Percentiles rank a stretch among this genome's conserved stretches.
phyloP scores from a whole-genome alignment of 2,329 filamentous ascomycete species.

The Ophiostoma montium region DNA sequence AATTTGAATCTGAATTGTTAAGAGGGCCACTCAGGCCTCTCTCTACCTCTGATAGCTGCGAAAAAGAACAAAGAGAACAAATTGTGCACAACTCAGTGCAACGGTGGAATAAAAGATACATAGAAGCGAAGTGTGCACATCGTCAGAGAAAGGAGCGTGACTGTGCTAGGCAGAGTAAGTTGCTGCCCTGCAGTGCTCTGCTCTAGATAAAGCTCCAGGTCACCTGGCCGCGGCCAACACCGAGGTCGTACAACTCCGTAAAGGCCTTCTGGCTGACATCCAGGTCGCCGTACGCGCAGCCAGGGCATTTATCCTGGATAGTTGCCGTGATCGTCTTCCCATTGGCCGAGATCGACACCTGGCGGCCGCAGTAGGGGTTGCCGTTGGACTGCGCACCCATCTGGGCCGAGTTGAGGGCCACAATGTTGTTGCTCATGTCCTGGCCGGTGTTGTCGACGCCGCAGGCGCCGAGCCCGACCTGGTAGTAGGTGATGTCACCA shows the following conservation, averaged over 20 bases:
- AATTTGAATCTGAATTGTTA: no score
- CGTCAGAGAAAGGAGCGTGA: no score
- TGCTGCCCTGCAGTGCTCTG: no score
- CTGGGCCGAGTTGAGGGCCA: constrained; percentile 51
- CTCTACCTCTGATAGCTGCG: no score
- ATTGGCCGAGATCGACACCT: constrained; percentile 45
- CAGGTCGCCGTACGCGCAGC: constrained; percentile 42
- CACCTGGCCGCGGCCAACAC: constrained; percentile 20
- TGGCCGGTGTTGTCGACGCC: constrained; percentile 45
- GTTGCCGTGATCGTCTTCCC: constrained; percentile 40
- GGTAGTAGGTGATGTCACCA: constrained; percentile 65
- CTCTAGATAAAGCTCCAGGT: constrained; percentile 21
- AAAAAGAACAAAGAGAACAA: no score
- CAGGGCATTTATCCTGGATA: constrained; percentile 64
- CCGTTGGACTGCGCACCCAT: constrained; percentile 52
- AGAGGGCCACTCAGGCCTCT: no score
- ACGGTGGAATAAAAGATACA: no score
- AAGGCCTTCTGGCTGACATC: constrained; percentile 34
- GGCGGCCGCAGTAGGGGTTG: constrained; percentile 58
- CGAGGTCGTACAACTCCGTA: constrained; percentile 31
- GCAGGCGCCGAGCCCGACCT: constrained; percentile 54
- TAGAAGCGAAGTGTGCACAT: no score
- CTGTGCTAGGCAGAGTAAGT: no score
- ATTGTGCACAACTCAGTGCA: no score
- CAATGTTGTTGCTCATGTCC: constrained; percentile 42